These are phyloP conservation scores for Coemansia sp. DNA, from an alignment of 192 early-diverging fungal genomes.

Conservation along the genomic window DNA sequence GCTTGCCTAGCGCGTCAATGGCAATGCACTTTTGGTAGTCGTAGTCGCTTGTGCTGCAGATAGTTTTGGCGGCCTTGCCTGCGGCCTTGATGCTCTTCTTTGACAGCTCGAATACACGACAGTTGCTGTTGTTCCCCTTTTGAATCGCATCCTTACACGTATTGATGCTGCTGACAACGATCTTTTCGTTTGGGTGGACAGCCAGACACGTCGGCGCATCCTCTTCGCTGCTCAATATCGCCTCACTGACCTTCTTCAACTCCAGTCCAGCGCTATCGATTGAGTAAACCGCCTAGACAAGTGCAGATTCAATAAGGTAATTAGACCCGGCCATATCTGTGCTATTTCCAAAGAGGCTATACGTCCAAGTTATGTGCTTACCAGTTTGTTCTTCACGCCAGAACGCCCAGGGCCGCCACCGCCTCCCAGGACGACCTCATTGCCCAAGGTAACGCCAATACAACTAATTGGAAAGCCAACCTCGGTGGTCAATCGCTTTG, in stretches of 20 bases:
- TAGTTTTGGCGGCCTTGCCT: conserved; percentile 31
- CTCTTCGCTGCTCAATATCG: conserved; percentile 62
- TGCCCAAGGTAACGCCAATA: conserved; percentile 61
- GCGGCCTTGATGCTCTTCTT: conserved; percentile 31
- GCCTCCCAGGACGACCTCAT: conserved; percentile 74
- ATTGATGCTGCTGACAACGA: conserved; percentile 77
- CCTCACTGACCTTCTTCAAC: conserved; percentile 44
- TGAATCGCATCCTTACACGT: conserved; percentile 62
- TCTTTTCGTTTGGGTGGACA: conserved; percentile 76
- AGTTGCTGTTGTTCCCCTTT: conserved; percentile 77
- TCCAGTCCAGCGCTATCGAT: conserved; percentile 42
- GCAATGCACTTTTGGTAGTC: conserved; percentile 51
- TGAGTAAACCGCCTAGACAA: conserved; percentile 59
- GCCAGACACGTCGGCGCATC: conserved; percentile 86
- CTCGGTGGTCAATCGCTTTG: conserved; percentile 31
- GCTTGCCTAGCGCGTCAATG: conserved; percentile 34
- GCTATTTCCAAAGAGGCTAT: not conserved
- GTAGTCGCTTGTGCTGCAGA: conserved; percentile 39
- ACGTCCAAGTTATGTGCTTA: conserved; percentile 41
- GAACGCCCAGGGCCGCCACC: conserved; percentile 84
- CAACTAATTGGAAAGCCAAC: conserved; percentile 68
- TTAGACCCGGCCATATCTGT: not conserved
- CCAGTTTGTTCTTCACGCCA: conserved; percentile 89
- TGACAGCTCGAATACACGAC: conserved; percentile 69
- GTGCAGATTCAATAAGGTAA: not conserved